These are phyloP conservation scores for Thymus mandschuricus DNA, from an alignment of 257 asterid genomes.

Conservation along the genomic window DNA sequence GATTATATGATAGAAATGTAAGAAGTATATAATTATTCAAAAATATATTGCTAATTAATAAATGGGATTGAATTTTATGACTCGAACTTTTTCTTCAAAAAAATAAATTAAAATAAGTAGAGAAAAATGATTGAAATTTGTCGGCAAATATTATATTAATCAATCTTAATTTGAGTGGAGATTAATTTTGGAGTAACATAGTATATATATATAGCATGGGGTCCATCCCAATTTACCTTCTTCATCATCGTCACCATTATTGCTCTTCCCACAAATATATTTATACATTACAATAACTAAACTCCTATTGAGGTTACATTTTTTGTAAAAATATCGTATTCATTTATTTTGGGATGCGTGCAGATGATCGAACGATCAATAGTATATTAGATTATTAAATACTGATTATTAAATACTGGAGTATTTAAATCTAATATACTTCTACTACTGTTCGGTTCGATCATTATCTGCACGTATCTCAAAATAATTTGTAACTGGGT, in stretches of 20 bases:
- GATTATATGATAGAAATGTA: neutral
- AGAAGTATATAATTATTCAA: neutral
- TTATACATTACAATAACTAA: too few species aligned
- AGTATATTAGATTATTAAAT: too few species aligned
- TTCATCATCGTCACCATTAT: neutral
- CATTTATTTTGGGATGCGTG: too few species aligned
- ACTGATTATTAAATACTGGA: too few species aligned
- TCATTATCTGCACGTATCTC: too few species aligned
- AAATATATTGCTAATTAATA: slow-evolving; percentile 1
- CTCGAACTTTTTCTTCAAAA: neutral
- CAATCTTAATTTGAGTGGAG: slow-evolving; percentile 30
- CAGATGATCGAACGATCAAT: too few species aligned
- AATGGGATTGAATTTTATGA: neutral
- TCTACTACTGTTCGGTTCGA: too few species aligned
- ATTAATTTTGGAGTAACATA: slow-evolving; percentile 6
- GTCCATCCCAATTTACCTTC: slow-evolving; percentile 19
- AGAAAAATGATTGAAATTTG: slow-evolving; percentile 35
- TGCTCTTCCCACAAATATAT: neutral
- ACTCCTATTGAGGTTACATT: too few species aligned
- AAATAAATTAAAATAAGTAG: neutral
- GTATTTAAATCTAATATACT: too few species aligned
- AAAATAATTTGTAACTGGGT: too few species aligned
- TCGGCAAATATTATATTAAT: slow-evolving; percentile 37
- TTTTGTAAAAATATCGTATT: too few species aligned
- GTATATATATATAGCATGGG: neutral